Conservation (phyloP, 805 yeast genomes). For the Saccharomycopsis guyanensis region DNA sequence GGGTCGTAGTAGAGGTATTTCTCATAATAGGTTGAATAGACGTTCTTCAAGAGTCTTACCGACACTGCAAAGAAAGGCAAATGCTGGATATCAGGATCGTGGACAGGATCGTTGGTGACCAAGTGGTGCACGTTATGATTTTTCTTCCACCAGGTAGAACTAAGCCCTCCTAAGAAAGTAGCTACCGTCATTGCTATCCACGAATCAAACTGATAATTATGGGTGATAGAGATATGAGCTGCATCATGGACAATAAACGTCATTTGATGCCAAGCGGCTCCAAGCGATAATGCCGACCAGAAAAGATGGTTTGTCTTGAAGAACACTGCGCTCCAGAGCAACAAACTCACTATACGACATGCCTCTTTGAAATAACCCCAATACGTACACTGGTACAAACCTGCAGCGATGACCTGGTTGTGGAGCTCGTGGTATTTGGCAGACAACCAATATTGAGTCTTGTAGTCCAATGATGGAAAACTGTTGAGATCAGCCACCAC, state of each 20-base stretch:
- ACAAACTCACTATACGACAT: constrained; percentile 48
- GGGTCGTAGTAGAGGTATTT: constrained; percentile 59
- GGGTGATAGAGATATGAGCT: constrained; percentile 79
- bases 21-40: constrained; percentile 78
- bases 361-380: constrained; percentile 65
- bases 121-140: constrained; percentile 92
- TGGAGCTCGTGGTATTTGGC: constrained; percentile 56
- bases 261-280: constrained; percentile 82
- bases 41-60: constrained; percentile 54
- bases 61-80: constrained; percentile 87
- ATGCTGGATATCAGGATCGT: constrained; percentile 93
- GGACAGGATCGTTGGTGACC: constrained; percentile 86
- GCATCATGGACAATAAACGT: constrained; percentile 88
- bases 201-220: constrained; percentile 69
- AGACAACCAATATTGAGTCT: constrained; percentile 54
- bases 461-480: constrained; percentile 59
- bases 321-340: constrained; percentile 41
- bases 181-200: constrained; percentile 67
- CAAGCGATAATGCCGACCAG: constrained; percentile 58
- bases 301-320: constrained; percentile 39
- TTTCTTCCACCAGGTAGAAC: constrained; percentile 92
- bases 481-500: constrained; percentile 47
- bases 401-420: constrained; percentile 42
- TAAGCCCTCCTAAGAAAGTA: constrained; percentile 77
- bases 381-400: constrained; percentile 67